Evolutionary conservation across 2,329 filamentous ascomycete genomes (phyloP).

Genomic region (Colletotrichum incanum): DNA sequence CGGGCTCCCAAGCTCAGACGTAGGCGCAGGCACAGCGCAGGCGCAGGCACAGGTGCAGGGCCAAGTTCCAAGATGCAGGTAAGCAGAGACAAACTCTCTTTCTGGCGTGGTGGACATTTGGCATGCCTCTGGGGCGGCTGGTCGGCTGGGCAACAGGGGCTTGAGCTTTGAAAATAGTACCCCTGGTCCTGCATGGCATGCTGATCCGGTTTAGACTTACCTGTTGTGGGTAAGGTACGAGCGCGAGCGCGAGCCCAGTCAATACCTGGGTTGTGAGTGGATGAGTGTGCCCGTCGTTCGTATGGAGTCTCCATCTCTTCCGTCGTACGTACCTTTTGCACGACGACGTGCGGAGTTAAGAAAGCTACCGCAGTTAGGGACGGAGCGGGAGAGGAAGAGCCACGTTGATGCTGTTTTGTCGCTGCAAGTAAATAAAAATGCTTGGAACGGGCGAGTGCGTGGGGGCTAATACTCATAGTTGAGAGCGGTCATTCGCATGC

Average conservation of each 20-base stretch:
- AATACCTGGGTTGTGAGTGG: slow-evolving; percentile 10
- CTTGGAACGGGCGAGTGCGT: slow-evolving; percentile 2
- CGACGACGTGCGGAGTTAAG: neutral
- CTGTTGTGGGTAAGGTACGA: slow-evolving; percentile 17
- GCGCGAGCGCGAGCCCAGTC: neutral
- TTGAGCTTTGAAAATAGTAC: slow-evolving; percentile 39
- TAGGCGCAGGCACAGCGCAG: neutral
- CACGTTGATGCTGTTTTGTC: neutral
- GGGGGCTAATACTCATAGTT: neutral
- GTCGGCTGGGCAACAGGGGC: slow-evolving; percentile 40
- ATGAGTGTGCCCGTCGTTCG: slow-evolving; percentile 15
- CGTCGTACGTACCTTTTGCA: neutral
- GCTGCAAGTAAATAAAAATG: neutral
- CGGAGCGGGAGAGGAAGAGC: neutral
- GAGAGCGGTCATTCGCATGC: slow-evolving; percentile 29
- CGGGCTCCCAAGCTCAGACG: neutral
- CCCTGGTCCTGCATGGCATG: slow-evolving; percentile 41
- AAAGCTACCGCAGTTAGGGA: neutral
- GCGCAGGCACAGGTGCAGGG: slow-evolving; percentile 1
- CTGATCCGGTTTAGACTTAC: slow-evolving; percentile 39
- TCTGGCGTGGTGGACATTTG: slow-evolving; percentile 25
- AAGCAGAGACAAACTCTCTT: slow-evolving; percentile 37
- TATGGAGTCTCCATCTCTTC: neutral
- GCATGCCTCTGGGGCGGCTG: slow-evolving; percentile 15
- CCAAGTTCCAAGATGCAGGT: slow-evolving; percentile 3